Conservation (phyloP, 2,329 filamentous ascomycete genomes). For the Grosmannia penicillata region DNA sequence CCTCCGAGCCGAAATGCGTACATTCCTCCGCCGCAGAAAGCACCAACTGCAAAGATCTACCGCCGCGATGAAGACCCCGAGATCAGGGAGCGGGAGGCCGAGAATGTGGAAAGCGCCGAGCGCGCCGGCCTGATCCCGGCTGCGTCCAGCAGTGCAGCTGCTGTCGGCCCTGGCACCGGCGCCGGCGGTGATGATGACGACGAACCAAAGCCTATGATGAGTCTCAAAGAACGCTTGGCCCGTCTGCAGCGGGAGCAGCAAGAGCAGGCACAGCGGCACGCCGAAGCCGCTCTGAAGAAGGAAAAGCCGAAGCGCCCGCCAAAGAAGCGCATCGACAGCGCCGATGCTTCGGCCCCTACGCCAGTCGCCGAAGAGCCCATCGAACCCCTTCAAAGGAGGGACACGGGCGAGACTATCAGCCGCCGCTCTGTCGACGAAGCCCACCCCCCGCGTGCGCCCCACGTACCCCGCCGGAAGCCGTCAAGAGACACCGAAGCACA, state of each 20-base stretch:
- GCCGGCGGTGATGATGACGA: slow-evolving; percentile 42
- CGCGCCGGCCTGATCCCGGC: slow-evolving; percentile 44
- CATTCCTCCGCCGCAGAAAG: slow-evolving; percentile 60
- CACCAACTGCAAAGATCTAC: slow-evolving; percentile 61
- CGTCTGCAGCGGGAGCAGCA: slow-evolving; percentile 85
- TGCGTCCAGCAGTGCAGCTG: slow-evolving; percentile 23
- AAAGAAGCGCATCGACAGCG: slow-evolving; percentile 48
- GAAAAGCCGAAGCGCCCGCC: slow-evolving; percentile 71
- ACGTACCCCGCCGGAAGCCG: slow-evolving; percentile 35
- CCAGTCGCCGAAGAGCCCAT: slow-evolving; percentile 14
- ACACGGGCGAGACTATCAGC: slow-evolving; percentile 30
- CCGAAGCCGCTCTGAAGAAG: slow-evolving; percentile 64
- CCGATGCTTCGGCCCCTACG: slow-evolving; percentile 14
- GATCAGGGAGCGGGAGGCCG: slow-evolving; percentile 48
- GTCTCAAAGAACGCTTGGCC: slow-evolving; percentile 88
- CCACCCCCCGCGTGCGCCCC: slow-evolving; percentile 21
- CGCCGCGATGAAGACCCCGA: slow-evolving; percentile 77
- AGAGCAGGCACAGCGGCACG: slow-evolving; percentile 73
- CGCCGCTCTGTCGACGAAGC: slow-evolving; percentile 38
- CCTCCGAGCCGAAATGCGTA: slow-evolving; percentile 88
- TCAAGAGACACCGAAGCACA: slow-evolving; percentile 33
- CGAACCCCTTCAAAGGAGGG: slow-evolving; percentile 28
- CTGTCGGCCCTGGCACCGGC: not conserved
- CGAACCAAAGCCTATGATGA: slow-evolving; percentile 79
- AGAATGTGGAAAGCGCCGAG: slow-evolving; percentile 52